These are phyloP conservation scores for Mentha longifolia DNA, from an alignment of 257 asterid genomes.

Conservation along the genomic window DNA sequence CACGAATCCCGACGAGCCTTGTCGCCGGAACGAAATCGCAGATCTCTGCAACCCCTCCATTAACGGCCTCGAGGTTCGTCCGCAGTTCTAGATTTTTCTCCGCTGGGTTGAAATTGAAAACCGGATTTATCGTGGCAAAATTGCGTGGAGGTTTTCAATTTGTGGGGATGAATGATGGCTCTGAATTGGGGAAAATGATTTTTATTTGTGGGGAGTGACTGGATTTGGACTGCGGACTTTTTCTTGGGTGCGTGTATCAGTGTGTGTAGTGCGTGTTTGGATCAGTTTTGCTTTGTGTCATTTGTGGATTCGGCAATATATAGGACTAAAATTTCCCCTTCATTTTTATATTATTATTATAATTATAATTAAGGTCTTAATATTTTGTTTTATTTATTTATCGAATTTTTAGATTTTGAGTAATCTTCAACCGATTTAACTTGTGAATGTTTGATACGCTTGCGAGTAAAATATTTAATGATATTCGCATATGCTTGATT, in stretches of 20 bases:
- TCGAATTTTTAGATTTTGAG: background rate
- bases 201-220: conserved; percentile 1
- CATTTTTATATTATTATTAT: background rate
- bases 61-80: conserved; percentile 10
- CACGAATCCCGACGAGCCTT: conserved; percentile 88
- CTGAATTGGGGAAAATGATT: background rate
- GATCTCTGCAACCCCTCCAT: conserved; percentile 93
- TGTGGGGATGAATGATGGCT: conserved; percentile 12
- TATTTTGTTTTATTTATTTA: no score
- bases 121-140: background rate
- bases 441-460: background rate
- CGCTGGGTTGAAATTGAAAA: background rate
- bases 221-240: conserved; percentile 28
- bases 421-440: background rate
- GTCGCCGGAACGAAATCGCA: conserved; percentile 75
- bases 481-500: no score
- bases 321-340: background rate
- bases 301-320: background rate
- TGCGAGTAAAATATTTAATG: background rate
- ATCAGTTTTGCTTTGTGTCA: background rate
- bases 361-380: background rate
- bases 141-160: background rate
- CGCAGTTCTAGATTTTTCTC: background rate
- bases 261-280: conserved; percentile 19
- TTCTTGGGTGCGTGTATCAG: background rate